phyloP scores from a whole-genome alignment of 352 stramenopile genomes.

The Phytophthora vignae region DNA sequence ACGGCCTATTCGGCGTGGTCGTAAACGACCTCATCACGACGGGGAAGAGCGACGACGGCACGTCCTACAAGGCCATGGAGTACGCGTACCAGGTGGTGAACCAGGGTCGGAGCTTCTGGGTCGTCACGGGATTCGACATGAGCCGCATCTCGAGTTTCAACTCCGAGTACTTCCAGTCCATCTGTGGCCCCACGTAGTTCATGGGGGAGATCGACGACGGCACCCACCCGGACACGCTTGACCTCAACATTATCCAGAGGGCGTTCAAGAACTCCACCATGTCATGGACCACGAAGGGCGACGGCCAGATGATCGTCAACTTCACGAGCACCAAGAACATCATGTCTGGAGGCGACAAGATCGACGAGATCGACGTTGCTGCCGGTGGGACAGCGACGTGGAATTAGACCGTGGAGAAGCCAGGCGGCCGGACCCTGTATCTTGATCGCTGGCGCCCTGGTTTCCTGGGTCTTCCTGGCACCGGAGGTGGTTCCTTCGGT shows the following conservation, averaged over 20 bases:
- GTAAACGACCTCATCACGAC: conserved; percentile 33
- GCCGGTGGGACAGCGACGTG: conserved; percentile 46
- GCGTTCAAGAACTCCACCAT: conserved; percentile 50
- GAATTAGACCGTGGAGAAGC: conserved; percentile 38
- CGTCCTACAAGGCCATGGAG: conserved; percentile 18
- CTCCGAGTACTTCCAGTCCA: conserved; percentile 38
- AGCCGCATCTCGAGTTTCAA: conserved; percentile 30
- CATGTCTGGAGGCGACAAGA: conserved; percentile 52
- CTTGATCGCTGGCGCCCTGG: conserved; percentile 67
- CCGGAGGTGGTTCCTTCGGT: conserved; percentile 69
- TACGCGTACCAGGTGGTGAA: conserved; percentile 24
- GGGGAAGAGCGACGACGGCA: conserved; percentile 32
- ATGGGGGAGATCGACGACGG: conserved; percentile 57
- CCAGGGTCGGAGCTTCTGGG: conserved; percentile 22
- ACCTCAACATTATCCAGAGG: conserved; percentile 44
- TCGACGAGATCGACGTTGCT: conserved; percentile 50
- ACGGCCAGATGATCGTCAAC: conserved; percentile 48
- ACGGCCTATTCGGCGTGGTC: conserved; percentile 39
- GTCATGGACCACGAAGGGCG: conserved; percentile 51
- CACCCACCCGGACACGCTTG: conserved; percentile 45
- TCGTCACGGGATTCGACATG: conserved; percentile 29
- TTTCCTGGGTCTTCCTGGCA: conserved; percentile 60
- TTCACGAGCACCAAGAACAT: conserved; percentile 60
- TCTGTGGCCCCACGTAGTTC: conserved; percentile 50
- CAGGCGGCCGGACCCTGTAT: conserved; percentile 70